These are phyloP conservation scores for Entomortierella lignicola DNA, from an alignment of 192 early-diverging fungal genomes.

Conservation along the genomic window DNA sequence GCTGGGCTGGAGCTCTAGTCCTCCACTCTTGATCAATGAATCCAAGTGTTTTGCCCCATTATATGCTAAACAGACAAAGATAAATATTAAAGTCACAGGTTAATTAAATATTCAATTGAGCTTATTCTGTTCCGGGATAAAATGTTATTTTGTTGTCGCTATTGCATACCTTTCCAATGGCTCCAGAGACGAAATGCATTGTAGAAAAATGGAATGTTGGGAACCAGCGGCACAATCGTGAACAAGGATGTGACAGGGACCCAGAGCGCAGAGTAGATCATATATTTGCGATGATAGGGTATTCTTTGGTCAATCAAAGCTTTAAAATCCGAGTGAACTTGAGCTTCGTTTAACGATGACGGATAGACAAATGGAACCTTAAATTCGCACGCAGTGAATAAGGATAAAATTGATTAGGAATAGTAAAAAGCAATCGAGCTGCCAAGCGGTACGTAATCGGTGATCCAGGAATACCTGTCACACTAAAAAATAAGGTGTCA, in stretches of 20 bases:
- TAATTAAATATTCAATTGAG: too few species aligned
- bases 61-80: slow-evolving; percentile 53
- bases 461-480: background rate
- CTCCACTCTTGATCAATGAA: slow-evolving; percentile 24
- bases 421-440: background rate
- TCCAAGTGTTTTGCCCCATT: slow-evolving; percentile 62
- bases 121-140: background rate
- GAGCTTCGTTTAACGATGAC: slow-evolving; percentile 52
- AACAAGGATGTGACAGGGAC: slow-evolving; percentile 77
- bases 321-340: slow-evolving; percentile 60
- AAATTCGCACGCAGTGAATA: background rate
- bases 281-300: slow-evolving; percentile 78
- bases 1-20: slow-evolving; percentile 24
- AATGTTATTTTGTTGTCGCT: background rate
- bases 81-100: too few species aligned
- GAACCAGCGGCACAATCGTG: slow-evolving; percentile 76
- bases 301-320: slow-evolving; percentile 58
- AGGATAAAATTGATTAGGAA: background rate
- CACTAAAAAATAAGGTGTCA: background rate
- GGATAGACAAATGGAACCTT: slow-evolving; percentile 65
- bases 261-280: slow-evolving; percentile 73
- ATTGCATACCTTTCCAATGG: slow-evolving; percentile 75
- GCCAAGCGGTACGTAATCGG: background rate
- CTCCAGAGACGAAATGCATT: slow-evolving; percentile 84
- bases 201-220: slow-evolving; percentile 83